Conservation (phyloP, 225 moss, liverwort and hornwort genomes). For the Polytrichum commune region DNA sequence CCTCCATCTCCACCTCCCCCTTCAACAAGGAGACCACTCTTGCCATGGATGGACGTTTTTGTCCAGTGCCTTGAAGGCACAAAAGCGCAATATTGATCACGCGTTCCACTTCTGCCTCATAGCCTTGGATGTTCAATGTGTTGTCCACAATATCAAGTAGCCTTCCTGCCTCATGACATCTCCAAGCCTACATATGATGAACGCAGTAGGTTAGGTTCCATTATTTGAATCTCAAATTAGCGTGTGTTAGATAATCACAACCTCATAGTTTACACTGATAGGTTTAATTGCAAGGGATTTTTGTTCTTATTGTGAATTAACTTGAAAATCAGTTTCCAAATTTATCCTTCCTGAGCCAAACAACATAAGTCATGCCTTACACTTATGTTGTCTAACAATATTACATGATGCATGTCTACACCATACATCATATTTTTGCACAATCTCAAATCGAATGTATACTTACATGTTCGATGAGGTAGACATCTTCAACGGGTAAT, state of each 20-base stretch:
- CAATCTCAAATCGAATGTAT: too few relatives aligned
- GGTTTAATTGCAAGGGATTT: too few relatives aligned
- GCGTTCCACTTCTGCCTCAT: neutral
- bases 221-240: too few relatives aligned
- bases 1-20: neutral
- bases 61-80: neutral
- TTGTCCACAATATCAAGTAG: neutral
- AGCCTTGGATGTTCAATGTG: neutral
- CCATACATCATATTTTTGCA: neutral
- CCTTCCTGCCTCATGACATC: constrained; percentile 1
- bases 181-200: neutral
- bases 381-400: neutral
- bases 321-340: neutral
- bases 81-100: neutral
- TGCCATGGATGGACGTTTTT: constrained; percentile 2
- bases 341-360: neutral
- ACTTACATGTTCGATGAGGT: constrained; percentile 6
- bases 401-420: neutral
- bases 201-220: too few relatives aligned
- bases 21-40: neutral
- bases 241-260: too few relatives aligned
- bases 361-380: neutral
- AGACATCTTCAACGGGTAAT: neutral
- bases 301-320: too few relatives aligned
- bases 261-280: too few relatives aligned